Conservation (phyloP, 208 protist species). For the Leishmania gerbilli region DNA sequence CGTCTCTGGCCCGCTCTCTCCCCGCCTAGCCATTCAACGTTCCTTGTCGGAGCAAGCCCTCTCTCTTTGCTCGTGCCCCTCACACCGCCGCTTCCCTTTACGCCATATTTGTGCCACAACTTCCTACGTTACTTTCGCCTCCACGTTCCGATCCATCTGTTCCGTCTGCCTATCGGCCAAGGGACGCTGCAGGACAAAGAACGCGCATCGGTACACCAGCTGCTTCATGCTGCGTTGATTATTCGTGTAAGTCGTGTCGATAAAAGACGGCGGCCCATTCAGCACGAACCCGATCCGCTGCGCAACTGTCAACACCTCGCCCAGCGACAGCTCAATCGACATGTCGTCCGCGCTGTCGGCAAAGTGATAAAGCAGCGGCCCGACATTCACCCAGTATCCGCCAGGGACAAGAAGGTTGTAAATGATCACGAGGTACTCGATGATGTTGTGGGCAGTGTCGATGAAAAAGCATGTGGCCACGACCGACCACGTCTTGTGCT, state of each 20-base stretch:
- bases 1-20: neutral
- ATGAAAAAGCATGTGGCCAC: constrained; percentile 97
- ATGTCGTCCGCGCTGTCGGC: constrained; percentile 85
- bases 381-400: constrained; percentile 96
- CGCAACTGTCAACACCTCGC: constrained; percentile 84
- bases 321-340: constrained; percentile 91
- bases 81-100: neutral
- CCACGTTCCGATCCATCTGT: constrained; percentile 1
- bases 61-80: neutral
- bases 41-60: neutral
- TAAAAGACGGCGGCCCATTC: constrained; percentile 58
- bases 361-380: constrained; percentile 97
- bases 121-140: neutral
- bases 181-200: constrained; percentile 85
- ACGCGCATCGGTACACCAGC: constrained; percentile 88
- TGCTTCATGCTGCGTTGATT: constrained; percentile 94
- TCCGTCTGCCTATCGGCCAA: constrained; percentile 24
- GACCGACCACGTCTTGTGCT: constrained; percentile 88
- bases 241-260: constrained; percentile 91
- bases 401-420: constrained; percentile 89
- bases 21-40: neutral
- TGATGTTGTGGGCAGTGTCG: constrained; percentile 97
- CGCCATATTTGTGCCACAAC: neutral
- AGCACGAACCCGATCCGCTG: constrained; percentile 84
- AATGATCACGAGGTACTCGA: constrained; percentile 96